Evolutionary conservation across 768 basidiomycete genomes (phyloP).

Genomic region (Tulasnella calospora): DNA sequence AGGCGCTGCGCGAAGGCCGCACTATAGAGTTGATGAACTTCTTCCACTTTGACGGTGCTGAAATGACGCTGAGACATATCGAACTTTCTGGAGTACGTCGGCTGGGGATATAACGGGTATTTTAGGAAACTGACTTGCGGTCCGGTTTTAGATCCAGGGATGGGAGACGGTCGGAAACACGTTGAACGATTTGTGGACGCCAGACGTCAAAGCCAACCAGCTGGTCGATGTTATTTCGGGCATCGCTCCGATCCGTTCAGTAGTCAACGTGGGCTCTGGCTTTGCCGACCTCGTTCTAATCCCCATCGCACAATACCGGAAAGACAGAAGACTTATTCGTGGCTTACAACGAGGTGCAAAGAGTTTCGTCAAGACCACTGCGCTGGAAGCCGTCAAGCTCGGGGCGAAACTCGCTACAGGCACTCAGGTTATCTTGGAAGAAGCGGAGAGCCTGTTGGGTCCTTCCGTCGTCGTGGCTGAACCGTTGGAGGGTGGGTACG

Average conservation of each 20-base stretch:
- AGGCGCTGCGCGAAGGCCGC: constrained; percentile 80
- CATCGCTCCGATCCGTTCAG: constrained; percentile 89
- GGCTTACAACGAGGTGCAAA: constrained; percentile 93
- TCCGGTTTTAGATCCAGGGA: constrained; percentile 67
- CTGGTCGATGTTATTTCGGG: constrained; percentile 95
- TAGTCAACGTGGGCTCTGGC: constrained; percentile 96
- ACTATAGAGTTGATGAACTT: constrained; percentile 99
- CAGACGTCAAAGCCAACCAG: constrained; percentile 98
- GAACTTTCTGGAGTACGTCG: constrained; percentile 79
- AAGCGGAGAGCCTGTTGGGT: constrained; percentile 86
- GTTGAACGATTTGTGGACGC: constrained; percentile 98
- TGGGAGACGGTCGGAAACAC: constrained; percentile 84
- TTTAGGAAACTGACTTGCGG: background rate
- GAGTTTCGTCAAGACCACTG: constrained; percentile 89
- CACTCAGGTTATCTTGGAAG: constrained; percentile 95
- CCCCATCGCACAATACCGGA: constrained; percentile 96
- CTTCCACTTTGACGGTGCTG: constrained; percentile 98
- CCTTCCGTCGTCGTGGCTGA: constrained; percentile 61
- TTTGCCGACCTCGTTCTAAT: constrained; percentile 93
- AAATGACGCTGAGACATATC: constrained; percentile 94
- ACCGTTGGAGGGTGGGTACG: constrained; percentile 44
- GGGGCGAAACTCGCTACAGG: constrained; percentile 93
- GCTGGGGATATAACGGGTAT: background rate
- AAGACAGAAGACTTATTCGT: constrained; percentile 86
- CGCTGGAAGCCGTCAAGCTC: constrained; percentile 90